phyloP scores from a whole-genome alignment of 192 early-diverging fungal genomes.

The Cladochytrium replicatum region DNA sequence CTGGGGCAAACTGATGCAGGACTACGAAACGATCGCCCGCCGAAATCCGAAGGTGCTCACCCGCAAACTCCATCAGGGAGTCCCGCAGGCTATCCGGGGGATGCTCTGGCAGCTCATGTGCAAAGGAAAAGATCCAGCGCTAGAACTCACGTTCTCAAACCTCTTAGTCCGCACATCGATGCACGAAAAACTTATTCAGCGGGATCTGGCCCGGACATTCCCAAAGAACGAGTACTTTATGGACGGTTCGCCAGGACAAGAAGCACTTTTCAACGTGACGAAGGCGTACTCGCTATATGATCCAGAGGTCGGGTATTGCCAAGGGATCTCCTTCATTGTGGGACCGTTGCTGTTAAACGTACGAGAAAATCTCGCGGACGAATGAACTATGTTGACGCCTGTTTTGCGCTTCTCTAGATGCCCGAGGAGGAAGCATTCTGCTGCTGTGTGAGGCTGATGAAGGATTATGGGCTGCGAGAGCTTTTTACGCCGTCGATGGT shows the following conservation, averaged over 20 bases:
- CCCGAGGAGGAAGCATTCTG: conserved; percentile 96
- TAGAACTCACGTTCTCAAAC: conserved; percentile 54
- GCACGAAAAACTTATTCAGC: conserved; percentile 68
- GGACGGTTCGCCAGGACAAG: conserved; percentile 65
- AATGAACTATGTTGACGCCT: not conserved
- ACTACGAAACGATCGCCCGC: conserved; percentile 76
- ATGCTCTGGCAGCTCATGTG: conserved; percentile 75
- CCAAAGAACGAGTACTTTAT: conserved; percentile 65
- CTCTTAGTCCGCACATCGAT: conserved; percentile 52
- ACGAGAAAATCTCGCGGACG: conserved; percentile 10
- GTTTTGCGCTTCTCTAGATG: conserved; percentile 50
- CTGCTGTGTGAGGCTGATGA: conserved; percentile 84
- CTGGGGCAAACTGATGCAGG: conserved; percentile 83
- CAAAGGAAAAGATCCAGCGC: conserved; percentile 54
- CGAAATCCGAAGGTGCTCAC: conserved; percentile 59
- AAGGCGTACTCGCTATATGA: conserved; percentile 81
- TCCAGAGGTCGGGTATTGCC: conserved; percentile 76
- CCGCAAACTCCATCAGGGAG: conserved; percentile 57
- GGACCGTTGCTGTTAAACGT: conserved; percentile 68
- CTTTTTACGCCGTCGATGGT: conserved; percentile 87
- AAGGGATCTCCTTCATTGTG: conserved; percentile 71
- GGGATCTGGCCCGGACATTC: conserved; percentile 71
- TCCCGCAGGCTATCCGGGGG: conserved; percentile 65
- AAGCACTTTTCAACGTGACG: conserved; percentile 67
- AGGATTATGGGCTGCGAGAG: conserved; percentile 74